These are phyloP conservation scores for Cercophora scortea DNA, from an alignment of 495 filamentous ascomycete genomes.

Conservation along the genomic window DNA sequence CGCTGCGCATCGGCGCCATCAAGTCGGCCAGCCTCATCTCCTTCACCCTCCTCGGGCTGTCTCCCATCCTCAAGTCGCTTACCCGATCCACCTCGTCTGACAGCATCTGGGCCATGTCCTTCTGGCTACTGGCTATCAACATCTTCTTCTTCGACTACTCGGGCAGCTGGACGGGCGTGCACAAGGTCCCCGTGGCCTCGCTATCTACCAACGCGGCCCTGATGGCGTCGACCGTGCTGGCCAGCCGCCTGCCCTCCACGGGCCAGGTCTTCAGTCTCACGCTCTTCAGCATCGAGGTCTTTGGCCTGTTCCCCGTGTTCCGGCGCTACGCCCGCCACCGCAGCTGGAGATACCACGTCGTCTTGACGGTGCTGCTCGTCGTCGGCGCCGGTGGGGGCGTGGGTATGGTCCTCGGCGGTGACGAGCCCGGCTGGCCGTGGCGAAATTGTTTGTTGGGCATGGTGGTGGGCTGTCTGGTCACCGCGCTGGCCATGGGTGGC, in stretches of 20 bases:
- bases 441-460: slow-evolving; percentile 64
- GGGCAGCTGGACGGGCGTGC: slow-evolving; percentile 42
- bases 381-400: slow-evolving; percentile 69
- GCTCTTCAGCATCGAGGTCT: slow-evolving; percentile 93
- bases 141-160: slow-evolving; percentile 97
- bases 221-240: slow-evolving; percentile 82
- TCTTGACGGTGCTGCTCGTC: slow-evolving; percentile 71
- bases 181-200: slow-evolving; percentile 61
- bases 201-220: slow-evolving; percentile 91
- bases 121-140: slow-evolving; percentile 88
- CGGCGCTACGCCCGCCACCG: slow-evolving; percentile 75
- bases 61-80: slow-evolving; percentile 88
- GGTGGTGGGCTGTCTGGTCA: slow-evolving; percentile 60
- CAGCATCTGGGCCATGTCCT: slow-evolving; percentile 93
- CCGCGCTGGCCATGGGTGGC: slow-evolving; percentile 71
- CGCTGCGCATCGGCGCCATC: slow-evolving; percentile 39
- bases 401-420: slow-evolving; percentile 53
- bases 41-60: slow-evolving; percentile 80
- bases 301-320: slow-evolving; percentile 94
- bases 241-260: slow-evolving; percentile 76
- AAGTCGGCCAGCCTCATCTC: slow-evolving; percentile 95
- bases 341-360: slow-evolving; percentile 75
- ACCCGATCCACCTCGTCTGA: slow-evolving; percentile 84
- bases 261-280: slow-evolving; percentile 94
- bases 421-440: slow-evolving; percentile 54